Evolutionary conservation across 805 yeast species (phyloP).

Genomic region (Wickerhamia fluorescens): DNA sequence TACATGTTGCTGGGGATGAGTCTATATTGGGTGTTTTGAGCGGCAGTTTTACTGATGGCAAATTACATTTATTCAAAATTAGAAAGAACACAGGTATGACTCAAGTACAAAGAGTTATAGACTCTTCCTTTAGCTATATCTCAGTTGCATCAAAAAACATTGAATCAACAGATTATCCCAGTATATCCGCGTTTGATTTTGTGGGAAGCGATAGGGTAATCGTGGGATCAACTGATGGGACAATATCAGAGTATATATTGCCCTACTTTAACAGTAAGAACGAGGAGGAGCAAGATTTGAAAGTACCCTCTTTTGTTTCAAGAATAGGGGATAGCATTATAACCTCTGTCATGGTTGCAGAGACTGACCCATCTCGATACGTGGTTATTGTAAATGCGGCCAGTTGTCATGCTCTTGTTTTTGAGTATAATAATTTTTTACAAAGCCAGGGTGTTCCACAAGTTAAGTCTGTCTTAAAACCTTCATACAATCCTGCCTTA

Average conservation of each 20-base stretch:
- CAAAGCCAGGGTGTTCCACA: conserved; percentile 21
- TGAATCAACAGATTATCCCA: not conserved
- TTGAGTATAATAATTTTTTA: conserved; percentile 21
- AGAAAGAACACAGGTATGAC: conserved; percentile 11
- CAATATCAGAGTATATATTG: conserved; percentile 48
- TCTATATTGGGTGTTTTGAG: conserved; percentile 37
- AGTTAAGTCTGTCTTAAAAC: conserved; percentile 18
- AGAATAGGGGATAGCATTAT: conserved; percentile 27
- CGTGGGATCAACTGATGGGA: conserved; percentile 56
- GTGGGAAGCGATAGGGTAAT: conserved; percentile 36
- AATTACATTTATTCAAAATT: conserved; percentile 41
- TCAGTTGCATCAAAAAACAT: conserved; percentile 5
- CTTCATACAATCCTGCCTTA: conserved; percentile 22
- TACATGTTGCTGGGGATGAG: conserved; percentile 18
- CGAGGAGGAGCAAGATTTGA: conserved; percentile 8
- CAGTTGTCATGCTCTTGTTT: conserved; percentile 18
- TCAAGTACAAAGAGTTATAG: conserved; percentile 9
- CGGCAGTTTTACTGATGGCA: conserved; percentile 53
- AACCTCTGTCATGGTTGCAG: conserved; percentile 19
- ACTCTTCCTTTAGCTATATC: conserved; percentile 18
- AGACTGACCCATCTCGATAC: conserved; percentile 13
- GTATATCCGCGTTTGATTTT: conserved; percentile 44
- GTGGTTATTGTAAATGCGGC: conserved; percentile 24
- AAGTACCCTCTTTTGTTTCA: conserved; percentile 27
- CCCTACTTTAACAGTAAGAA: conserved; percentile 14